These are phyloP conservation scores for Hypholoma fasciculare DNA, from an alignment of 768 basidiomycete species.

Conservation along the genomic window DNA sequence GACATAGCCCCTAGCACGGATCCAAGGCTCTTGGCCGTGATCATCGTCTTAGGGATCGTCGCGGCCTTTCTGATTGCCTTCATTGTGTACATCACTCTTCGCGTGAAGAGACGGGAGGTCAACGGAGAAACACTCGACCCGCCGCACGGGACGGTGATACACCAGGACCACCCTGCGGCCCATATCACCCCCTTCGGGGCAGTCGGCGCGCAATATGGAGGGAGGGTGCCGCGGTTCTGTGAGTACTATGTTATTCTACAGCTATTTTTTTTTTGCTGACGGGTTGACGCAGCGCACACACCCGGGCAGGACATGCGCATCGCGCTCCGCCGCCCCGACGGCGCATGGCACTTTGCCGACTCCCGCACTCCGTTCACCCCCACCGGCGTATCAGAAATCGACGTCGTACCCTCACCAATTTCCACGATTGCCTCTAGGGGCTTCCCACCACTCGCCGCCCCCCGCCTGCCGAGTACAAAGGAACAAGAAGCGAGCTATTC, in stretches of 20 bases:
- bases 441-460: background rate
- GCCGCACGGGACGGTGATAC: slow-evolving; percentile 30
- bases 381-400: slow-evolving; percentile 35
- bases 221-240: slow-evolving; percentile 40
- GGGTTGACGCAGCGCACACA: slow-evolving; percentile 37
- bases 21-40: slow-evolving; percentile 26
- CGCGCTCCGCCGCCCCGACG: slow-evolving; percentile 50
- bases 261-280: background rate
- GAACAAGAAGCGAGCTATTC: background rate
- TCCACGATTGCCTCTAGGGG: background rate
- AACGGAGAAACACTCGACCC: slow-evolving; percentile 22
- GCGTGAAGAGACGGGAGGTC: slow-evolving; percentile 28
- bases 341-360: slow-evolving; percentile 55
- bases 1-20: slow-evolving; percentile 23
- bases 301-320: slow-evolving; percentile 62
- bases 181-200: slow-evolving; percentile 44
- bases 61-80: slow-evolving; percentile 29
- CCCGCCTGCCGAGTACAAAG: background rate
- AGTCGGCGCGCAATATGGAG: slow-evolving; percentile 20
- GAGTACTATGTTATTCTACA: slow-evolving; percentile 13
- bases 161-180: slow-evolving; percentile 36
- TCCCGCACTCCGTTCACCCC: slow-evolving; percentile 41
- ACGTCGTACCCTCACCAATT: slow-evolving; percentile 7
- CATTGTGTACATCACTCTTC: slow-evolving; percentile 32
- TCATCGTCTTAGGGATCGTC: slow-evolving; percentile 31